These are phyloP conservation scores for Skeletonema grethae DNA, from an alignment of 108 stramenopile genomes.

Conservation along the genomic window DNA sequence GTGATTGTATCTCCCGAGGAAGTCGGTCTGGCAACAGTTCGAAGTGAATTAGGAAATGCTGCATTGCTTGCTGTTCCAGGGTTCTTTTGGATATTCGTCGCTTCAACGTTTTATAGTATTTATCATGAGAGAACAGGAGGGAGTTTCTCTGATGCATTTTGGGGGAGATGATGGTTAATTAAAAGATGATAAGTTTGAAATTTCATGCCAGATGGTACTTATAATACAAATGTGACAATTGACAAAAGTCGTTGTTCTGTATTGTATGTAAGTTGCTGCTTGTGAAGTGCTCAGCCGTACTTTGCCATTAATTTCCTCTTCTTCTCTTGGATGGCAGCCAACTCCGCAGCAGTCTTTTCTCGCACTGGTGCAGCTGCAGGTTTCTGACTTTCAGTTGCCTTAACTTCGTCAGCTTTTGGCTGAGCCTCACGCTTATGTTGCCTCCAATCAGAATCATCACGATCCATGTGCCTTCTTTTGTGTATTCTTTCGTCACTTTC, in stretches of 20 bases:
- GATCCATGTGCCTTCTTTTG: conserved; percentile 13
- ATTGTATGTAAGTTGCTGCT: not conserved
- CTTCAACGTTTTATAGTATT: conserved; percentile 43
- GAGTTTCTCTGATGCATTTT: conserved; percentile 61
- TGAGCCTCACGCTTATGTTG: conserved; percentile 4
- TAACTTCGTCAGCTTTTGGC: conserved; percentile 8
- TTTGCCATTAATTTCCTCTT: conserved; percentile 77
- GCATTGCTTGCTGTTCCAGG: conserved; percentile 54
- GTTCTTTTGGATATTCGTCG: conserved; percentile 61
- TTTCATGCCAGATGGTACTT: not conserved
- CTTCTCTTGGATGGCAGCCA: conserved; percentile 78
- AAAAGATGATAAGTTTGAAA: not conserved
- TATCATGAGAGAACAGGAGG: conserved; percentile 65
- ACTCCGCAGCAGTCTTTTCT: conserved; percentile 72
- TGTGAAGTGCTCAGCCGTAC: conserved; percentile 57
- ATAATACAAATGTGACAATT: not conserved
- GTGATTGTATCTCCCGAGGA: conserved; percentile 65
- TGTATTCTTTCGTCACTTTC: conserved; percentile 26
- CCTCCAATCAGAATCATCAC: conserved; percentile 15
- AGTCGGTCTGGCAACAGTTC: conserved; percentile 51
- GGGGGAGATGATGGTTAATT: conserved; percentile 41
- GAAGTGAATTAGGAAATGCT: conserved; percentile 48
- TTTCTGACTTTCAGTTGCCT: conserved; percentile 16
- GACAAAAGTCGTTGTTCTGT: not conserved
- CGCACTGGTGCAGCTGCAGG: conserved; percentile 21